Evolutionary conservation across 176 grass and related monocot genomes (phyloP).

Genomic region (Aegilops tauschii): DNA sequence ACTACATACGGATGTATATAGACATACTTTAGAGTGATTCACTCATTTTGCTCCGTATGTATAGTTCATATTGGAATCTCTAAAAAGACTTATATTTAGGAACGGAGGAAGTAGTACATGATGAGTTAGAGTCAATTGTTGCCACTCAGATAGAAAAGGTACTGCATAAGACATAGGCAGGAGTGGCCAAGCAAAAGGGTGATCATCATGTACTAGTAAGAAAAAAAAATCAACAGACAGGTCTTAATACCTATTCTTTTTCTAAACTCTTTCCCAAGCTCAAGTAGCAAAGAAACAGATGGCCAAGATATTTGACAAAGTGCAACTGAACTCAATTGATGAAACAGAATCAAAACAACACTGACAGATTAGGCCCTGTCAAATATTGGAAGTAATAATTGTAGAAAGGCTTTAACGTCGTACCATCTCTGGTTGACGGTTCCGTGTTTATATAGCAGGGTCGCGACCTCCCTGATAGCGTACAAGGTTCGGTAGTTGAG

Average conservation of each 20-base stretch:
- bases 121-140: neutral
- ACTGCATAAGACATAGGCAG: neutral
- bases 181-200: neutral
- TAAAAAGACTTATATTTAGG: no score
- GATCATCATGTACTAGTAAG: neutral
- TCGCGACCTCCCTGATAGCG: no score
- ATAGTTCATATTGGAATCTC: no score
- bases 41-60: no score
- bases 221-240: neutral
- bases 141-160: neutral
- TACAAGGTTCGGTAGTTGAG: no score
- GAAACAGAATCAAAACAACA: constrained; percentile 21
- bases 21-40: no score
- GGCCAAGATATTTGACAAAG: constrained; percentile 23
- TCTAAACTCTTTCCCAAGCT: neutral
- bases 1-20: no score
- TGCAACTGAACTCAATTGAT: neutral
- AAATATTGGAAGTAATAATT: constrained; percentile 5
- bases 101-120: neutral
- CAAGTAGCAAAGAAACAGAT: constrained; percentile 24
- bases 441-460: no score
- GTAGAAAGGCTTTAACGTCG: no score
- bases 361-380: neutral
- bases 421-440: no score
- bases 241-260: constrained; percentile 11